Evolutionary conservation across 1,284 basidiomycete genomes (phyloP).

Genomic region (Trichosporon asahii): DNA sequence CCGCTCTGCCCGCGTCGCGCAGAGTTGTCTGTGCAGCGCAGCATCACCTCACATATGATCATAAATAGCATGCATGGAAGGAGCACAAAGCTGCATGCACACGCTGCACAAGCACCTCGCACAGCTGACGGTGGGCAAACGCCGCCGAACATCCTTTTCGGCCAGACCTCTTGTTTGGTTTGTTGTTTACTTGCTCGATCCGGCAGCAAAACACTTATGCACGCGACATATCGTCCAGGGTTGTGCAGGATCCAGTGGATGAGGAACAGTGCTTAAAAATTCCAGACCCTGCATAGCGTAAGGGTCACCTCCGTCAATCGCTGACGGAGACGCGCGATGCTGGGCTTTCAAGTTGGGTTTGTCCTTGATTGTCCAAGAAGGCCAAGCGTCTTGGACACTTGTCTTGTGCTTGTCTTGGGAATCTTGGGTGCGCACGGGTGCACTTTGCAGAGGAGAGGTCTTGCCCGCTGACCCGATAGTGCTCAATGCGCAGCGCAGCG

Average conservation of each 20-base stretch:
- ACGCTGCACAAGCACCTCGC: not conserved
- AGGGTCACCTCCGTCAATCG: too few species aligned
- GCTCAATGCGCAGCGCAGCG: too few species aligned
- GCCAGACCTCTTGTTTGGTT: not conserved
- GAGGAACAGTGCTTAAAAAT: slow-evolving; percentile 4
- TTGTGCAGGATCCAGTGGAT: not conserved
- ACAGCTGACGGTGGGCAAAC: not conserved
- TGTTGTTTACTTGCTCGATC: not conserved
- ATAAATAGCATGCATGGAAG: not conserved
- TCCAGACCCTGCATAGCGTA: not conserved
- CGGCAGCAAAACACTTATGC: not conserved
- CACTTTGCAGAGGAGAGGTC: not conserved
- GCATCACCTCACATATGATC: too few species aligned
- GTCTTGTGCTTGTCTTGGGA: too few species aligned
- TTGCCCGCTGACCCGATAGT: too few species aligned
- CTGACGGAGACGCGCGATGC: not conserved
- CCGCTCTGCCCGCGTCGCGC: not conserved
- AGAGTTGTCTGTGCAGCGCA: not conserved
- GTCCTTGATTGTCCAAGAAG: too few species aligned
- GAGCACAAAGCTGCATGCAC: too few species aligned
- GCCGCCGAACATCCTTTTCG: not conserved
- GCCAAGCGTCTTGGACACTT: not conserved
- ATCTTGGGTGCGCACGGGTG: not conserved
- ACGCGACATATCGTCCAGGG: not conserved
- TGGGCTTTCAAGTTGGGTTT: too few species aligned